phyloP scores from a whole-genome alignment of 140 eudicot genomes.

The Ambrosia hybrid region DNA sequence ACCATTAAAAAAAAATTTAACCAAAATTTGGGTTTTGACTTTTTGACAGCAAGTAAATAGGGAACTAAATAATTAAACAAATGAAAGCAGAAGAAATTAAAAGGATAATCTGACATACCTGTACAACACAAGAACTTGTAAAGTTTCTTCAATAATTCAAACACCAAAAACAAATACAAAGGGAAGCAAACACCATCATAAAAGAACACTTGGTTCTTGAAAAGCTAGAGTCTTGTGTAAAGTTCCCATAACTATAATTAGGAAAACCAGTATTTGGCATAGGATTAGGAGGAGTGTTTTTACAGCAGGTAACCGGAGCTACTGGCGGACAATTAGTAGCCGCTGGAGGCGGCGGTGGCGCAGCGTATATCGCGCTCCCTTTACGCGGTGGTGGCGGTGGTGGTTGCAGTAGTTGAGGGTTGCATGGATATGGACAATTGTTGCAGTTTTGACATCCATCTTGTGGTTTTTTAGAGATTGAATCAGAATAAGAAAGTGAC shows the following conservation, averaged over 20 bases:
- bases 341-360: slow-evolving; percentile 47
- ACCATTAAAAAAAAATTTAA: too few species aligned
- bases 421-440: slow-evolving; percentile 45
- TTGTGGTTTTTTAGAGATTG: slow-evolving; percentile 27
- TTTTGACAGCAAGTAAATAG: too few species aligned
- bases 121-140: neutral
- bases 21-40: too few species aligned
- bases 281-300: slow-evolving; percentile 43
- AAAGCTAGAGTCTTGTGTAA: slow-evolving; percentile 29
- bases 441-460: slow-evolving; percentile 39
- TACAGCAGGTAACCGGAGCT: slow-evolving; percentile 42
- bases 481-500: slow-evolving; percentile 19
- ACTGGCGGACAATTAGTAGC: slow-evolving; percentile 46
- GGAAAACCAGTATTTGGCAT: slow-evolving; percentile 38
- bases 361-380: slow-evolving; percentile 35
- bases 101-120: slow-evolving; percentile 11
- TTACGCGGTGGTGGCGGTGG: slow-evolving; percentile 31
- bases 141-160: slow-evolving; percentile 11
- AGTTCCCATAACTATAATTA: slow-evolving; percentile 27
- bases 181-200: slow-evolving; percentile 21
- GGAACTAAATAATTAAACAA: too few species aligned
- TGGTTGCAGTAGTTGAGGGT: too few species aligned
- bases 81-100: neutral
- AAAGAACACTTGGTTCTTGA: neutral
- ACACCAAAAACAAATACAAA: slow-evolving; percentile 24